Evolutionary conservation across 345 rosid genomes (phyloP).

Genomic region (Gossypium raimondii): DNA sequence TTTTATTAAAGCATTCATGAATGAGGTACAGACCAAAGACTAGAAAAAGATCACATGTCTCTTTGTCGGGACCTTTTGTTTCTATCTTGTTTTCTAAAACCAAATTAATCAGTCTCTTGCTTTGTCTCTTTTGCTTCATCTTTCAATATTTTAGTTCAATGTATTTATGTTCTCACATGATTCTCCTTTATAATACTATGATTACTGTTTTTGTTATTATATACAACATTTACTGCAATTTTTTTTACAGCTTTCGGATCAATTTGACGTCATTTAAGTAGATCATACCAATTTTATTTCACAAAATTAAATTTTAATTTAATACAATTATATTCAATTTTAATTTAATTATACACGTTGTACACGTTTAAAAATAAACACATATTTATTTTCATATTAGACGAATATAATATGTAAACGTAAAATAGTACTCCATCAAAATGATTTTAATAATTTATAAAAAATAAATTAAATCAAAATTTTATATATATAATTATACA

Average conservation of each 20-base stretch:
- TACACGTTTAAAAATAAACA: no score
- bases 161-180: neutral
- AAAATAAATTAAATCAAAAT: no score
- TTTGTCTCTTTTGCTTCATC: neutral
- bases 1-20: neutral
- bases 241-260: neutral
- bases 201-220: neutral
- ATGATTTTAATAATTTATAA: no score
- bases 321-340: no score
- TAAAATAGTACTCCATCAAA: no score
- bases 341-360: no score
- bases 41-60: neutral
- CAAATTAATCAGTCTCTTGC: neutral
- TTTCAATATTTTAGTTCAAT: neutral
- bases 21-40: neutral
- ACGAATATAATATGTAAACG: no score
- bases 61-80: slow-evolving; percentile 11
- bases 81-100: neutral
- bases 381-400: no score
- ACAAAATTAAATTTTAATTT: neutral
- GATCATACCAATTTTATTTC: neutral
- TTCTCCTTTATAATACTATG: neutral
- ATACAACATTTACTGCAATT: no score
- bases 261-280: neutral
- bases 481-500: no score